These are phyloP conservation scores for Eucalyptus curtisii DNA, from an alignment of 345 rosid genomes.

Conservation along the genomic window DNA sequence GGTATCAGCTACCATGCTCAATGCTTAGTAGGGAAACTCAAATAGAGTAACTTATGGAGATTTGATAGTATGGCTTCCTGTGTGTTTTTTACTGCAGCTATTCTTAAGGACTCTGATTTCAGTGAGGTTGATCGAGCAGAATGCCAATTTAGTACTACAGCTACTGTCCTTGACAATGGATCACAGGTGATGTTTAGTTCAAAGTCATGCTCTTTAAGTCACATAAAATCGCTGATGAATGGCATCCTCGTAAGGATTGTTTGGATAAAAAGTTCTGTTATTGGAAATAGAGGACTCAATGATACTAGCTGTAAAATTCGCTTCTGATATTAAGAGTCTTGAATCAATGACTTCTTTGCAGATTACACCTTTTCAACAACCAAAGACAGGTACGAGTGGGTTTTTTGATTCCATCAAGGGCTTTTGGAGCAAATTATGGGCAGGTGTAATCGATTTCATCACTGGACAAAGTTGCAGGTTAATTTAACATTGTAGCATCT, in stretches of 20 bases:
- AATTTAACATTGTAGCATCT: neutral
- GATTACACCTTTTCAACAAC: constrained; percentile 56
- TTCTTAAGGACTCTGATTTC: constrained; percentile 78
- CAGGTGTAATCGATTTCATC: constrained; percentile 58
- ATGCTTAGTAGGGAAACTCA: neutral
- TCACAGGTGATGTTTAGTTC: constrained; percentile 40
- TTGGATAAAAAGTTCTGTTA: neutral
- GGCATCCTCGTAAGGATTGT: neutral
- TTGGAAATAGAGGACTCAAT: neutral
- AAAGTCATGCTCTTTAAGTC: neutral
- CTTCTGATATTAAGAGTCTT: neutral
- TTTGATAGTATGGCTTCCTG: neutral
- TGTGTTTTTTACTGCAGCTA: constrained; percentile 37
- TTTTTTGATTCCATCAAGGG: constrained; percentile 53
- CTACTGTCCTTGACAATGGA: constrained; percentile 75
- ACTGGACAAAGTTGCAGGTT: constrained; percentile 86
- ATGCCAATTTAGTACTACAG: constrained; percentile 80
- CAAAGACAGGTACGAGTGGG: constrained; percentile 43
- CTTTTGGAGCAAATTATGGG: constrained; percentile 46
- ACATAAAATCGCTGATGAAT: neutral
- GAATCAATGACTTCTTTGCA: constrained; percentile 15
- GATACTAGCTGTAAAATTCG: neutral
- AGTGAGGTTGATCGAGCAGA: constrained; percentile 84
- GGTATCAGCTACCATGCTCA: constrained; percentile 13
- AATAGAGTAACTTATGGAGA: neutral